These are phyloP conservation scores for Picochlorum sp. DNA, from an alignment of 139 green algal species.

Conservation along the genomic window DNA sequence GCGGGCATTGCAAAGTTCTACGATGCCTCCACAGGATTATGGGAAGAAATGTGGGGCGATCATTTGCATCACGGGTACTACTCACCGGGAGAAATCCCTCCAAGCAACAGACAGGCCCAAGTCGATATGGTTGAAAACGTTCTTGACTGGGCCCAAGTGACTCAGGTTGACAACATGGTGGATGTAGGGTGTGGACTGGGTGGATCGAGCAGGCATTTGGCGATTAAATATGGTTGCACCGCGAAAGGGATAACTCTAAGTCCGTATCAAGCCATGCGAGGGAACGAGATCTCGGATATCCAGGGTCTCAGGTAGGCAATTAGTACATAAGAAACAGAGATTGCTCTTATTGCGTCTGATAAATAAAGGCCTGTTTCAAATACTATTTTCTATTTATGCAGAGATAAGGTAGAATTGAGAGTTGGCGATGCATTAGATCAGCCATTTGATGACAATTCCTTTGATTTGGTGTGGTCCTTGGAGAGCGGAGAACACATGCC, in stretches of 20 bases:
- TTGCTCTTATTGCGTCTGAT: too few relatives aligned
- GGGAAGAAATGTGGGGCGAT: slow-evolving; percentile 82
- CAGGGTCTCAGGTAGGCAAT: slow-evolving; percentile 47
- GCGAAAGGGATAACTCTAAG: slow-evolving; percentile 81
- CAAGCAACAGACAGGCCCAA: slow-evolving; percentile 71
- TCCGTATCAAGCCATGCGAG: slow-evolving; percentile 64
- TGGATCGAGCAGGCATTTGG: slow-evolving; percentile 78
- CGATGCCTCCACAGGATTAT: slow-evolving; percentile 78
- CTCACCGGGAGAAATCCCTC: slow-evolving; percentile 27
- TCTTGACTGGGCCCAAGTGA: slow-evolving; percentile 65
- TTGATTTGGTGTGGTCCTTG: slow-evolving; percentile 79
- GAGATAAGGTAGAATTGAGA: slow-evolving; percentile 30
- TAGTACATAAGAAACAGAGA: too few relatives aligned
- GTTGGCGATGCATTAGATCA: slow-evolving; percentile 76
- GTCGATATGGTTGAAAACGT: slow-evolving; percentile 93
- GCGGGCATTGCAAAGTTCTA: slow-evolving; percentile 92
- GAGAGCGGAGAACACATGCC: slow-evolving; percentile 95
- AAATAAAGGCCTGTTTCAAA: too few relatives aligned
- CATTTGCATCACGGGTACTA: slow-evolving; percentile 98
- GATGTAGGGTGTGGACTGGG: slow-evolving; percentile 96
- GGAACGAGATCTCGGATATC: slow-evolving; percentile 52
- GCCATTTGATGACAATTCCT: slow-evolving; percentile 65
- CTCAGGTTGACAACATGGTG: slow-evolving; percentile 46
- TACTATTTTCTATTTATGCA: too few relatives aligned
- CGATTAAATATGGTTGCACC: slow-evolving; percentile 52